Base-by-base conservation (phyloP, 345 rosid species). In the Toxicodendron radicans region DNA sequence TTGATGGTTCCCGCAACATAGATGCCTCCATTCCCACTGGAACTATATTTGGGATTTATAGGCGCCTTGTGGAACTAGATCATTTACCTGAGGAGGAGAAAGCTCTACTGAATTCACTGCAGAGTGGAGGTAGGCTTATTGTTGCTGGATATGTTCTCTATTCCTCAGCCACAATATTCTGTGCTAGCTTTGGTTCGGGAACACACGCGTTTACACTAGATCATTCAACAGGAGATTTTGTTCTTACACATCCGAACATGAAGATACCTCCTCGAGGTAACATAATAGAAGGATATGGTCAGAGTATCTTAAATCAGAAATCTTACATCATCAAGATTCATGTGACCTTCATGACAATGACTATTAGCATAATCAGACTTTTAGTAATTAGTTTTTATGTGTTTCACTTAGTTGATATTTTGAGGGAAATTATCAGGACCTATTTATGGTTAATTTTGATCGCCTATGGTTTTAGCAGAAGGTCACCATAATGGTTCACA, bases 21-120 rank as follows among this genome's bases (percentile, higher is more conserved):
- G 98, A 92, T 78, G 97, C 97, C 46, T 92, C 97, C 21, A 90
- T 94, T 73, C 97, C 97, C 0, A 94, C 97, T 0, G 98, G 98
- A 74, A 89, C 98, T 7, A 92, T 94, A 79, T 92, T 92, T 13
- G 97, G 98, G 38, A 78, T 92, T 38, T 94, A 92, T 66, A 83
- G 73, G 20, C 90, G 91, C 61, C 93, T 90, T 10, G 78, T 75
- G 71, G 98, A 92, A 75, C 83, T 94, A 57, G 98, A 94, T 77
- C 87, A 89, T 79, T 83, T 92, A 64, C 90, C 97, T 2, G 59
- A 51, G 63, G 87, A 84, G 59, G 92, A 92, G 83, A 94, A 87
- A 82, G 97, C 92, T 46, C 72, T 59, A 41, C 79, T 92, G 72
- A 94, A 94, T 75, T 92, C 97, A 12, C 83, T 92, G 45, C 98